A percentile compares a stretch with the other conserved stretches of the same genome.
phyloP scores from a whole-genome alignment of 1,284 basidiomycete species.

The Schizophyllum amplum region DNA sequence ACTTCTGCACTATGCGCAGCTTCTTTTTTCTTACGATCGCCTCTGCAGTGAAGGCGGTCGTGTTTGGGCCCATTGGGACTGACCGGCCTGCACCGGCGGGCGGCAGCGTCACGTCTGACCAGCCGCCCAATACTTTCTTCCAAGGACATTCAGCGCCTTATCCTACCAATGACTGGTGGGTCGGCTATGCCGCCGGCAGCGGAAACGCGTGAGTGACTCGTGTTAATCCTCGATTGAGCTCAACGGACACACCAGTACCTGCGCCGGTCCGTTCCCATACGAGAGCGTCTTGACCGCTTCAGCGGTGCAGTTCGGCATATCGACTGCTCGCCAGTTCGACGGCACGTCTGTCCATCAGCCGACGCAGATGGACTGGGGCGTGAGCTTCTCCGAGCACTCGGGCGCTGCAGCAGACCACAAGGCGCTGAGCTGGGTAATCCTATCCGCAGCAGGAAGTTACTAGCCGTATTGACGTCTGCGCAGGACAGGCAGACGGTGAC shows the following conservation, averaged over 20 bases:
- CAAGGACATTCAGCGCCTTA: conserved; percentile 23
- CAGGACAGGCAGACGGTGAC: conserved; percentile 27
- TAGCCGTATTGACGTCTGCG: not conserved
- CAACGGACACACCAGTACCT: conserved; percentile 14
- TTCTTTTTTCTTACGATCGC: not conserved
- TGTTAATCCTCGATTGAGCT: not conserved
- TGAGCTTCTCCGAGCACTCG: conserved; percentile 24
- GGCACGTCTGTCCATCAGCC: conserved; percentile 25
- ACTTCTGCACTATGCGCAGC: not conserved
- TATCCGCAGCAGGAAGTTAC: not conserved
- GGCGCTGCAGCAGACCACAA: conserved; percentile 21
- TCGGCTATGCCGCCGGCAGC: conserved; percentile 22
- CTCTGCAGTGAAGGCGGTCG: conserved; percentile 3
- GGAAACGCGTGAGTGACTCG: conserved; percentile 18
- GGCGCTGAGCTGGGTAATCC: conserved; percentile 19
- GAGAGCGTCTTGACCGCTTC: conserved; percentile 19
- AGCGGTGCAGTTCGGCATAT: conserved; percentile 23
- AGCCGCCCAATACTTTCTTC: conserved; percentile 26
- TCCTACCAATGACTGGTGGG: conserved; percentile 28
- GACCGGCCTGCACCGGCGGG: conserved; percentile 21
- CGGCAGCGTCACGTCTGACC: conserved; percentile 19
- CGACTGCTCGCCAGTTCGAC: conserved; percentile 22
- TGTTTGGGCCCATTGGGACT: conserved; percentile 24
- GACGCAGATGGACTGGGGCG: conserved; percentile 24
- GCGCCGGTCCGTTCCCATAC: conserved; percentile 26